Percentiles rank a stretch among this genome's conserved stretches.
Conservation (phyloP, 345 rosid genomes). For the Carallia pectinifolia region DNA sequence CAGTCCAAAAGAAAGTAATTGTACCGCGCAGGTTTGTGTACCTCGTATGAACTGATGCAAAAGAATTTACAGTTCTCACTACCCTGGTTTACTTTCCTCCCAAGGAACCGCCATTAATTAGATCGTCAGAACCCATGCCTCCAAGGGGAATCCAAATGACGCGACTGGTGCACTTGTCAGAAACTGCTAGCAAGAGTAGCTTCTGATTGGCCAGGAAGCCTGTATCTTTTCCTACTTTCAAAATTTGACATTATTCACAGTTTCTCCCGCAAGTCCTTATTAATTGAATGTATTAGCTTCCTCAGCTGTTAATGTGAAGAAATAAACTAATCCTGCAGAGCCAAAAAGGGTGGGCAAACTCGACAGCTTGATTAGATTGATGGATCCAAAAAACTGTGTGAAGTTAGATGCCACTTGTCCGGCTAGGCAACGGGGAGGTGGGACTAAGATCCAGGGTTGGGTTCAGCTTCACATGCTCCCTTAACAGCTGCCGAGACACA, state of each 20-base stretch:
- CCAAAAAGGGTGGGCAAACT: slow-evolving; percentile 19
- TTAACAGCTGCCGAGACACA: slow-evolving; percentile 51
- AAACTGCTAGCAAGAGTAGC: neutral
- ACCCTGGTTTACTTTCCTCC: slow-evolving; percentile 3
- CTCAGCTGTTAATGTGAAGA: slow-evolving; percentile 20
- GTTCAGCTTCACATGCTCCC: slow-evolving; percentile 42
- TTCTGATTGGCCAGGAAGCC: slow-evolving; percentile 11
- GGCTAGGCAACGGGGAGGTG: slow-evolving; percentile 35
- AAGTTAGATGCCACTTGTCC: slow-evolving; percentile 29
- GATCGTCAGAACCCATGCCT: slow-evolving; percentile 18
- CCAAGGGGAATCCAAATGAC: neutral
- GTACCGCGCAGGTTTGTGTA: slow-evolving; percentile 12
- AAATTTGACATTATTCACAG: slow-evolving; percentile 20
- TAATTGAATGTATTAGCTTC: slow-evolving; percentile 20
- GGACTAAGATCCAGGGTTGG: slow-evolving; percentile 50
- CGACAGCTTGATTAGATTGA: slow-evolving; percentile 12
- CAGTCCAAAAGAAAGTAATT: slow-evolving; percentile 17
- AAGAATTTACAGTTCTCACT: slow-evolving; percentile 25
- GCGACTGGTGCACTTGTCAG: slow-evolving; percentile 19
- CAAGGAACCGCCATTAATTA: slow-evolving; percentile 10
- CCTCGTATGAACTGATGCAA: slow-evolving; percentile 23
- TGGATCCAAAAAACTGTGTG: slow-evolving; percentile 4
- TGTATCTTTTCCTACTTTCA: neutral
- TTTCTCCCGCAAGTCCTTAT: slow-evolving; percentile 13
- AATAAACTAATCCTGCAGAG: slow-evolving; percentile 14